Base-by-base conservation (phyloP, 495 filamentous ascomycete genomes). In the Paragyromitra xinjiangensis region DNA sequence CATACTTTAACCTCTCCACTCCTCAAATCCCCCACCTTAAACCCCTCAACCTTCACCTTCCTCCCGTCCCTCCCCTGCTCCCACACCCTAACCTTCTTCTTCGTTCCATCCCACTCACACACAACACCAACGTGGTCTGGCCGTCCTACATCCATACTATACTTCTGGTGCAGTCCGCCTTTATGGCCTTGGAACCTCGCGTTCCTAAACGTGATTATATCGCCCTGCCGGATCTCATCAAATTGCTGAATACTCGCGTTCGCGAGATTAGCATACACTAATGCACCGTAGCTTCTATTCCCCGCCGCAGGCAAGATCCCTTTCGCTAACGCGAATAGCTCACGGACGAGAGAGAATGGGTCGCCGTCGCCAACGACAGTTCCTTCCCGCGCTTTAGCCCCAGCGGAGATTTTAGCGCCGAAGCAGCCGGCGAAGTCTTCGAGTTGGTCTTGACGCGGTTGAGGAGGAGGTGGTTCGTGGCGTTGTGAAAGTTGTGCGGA, bases 51-150 rank as follows among this genome's bases (percentile, higher is more conserved):
- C 86, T 94, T 96, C 48, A 96, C 92, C 86, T 98, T 98, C 85
- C 91, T 95, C 82, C 90, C 95, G 84, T 98, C 95, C 40, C 95
- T 86, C 0, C 95, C 95, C 82, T 99, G 95, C 82, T 99, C 95
- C 92, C 93, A 98, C 0, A 91, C 94, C 50, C 94, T 86, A 45
- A 99, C 91, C 88, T 97, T 97, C 89, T 97, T 98, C 87, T 98
- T 97, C 34, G 94, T 97, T 40, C 95, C 95, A 83, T 99, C 95
- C 95, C 95, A 99, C 82, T 99, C 95, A 11, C 94, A 88, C n/a
- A 98, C 94, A n/a, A 99, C 86, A 3, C 88, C 96, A 0, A 98
- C 95, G 83, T 99, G 95, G 79, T 97, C 95, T 3, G 92, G 92
- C 81, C 92, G 94, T 61, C 95, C 95, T 0, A 97, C 93, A 75